Conservation (phyloP, 1,284 basidiomycete genomes). For the Mycosarcoma maydis region DNA sequence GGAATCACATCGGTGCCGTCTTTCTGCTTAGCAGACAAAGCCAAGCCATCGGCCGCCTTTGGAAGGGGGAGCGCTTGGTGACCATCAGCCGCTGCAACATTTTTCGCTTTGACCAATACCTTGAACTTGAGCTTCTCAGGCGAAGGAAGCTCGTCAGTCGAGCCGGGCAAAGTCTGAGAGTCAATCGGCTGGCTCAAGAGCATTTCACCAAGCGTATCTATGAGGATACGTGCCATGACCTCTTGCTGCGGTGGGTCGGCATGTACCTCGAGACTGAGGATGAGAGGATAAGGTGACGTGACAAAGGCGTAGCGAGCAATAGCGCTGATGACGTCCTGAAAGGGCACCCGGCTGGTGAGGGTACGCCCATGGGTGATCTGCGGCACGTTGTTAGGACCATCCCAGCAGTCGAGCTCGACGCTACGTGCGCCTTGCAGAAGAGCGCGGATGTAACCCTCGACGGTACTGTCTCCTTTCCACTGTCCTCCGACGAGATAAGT, state of each 20-base stretch:
- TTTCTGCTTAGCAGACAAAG: not conserved
- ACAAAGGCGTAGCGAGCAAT: slow-evolving; percentile 93
- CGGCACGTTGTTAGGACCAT: slow-evolving; percentile 74
- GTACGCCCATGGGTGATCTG: slow-evolving; percentile 87
- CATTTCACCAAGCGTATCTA: slow-evolving; percentile 78
- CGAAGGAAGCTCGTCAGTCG: slow-evolving; percentile 75
- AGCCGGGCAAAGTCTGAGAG: slow-evolving; percentile 67
- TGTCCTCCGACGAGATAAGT: slow-evolving; percentile 96
- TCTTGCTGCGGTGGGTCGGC: slow-evolving; percentile 85
- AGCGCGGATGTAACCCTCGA: slow-evolving; percentile 94
- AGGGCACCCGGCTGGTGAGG: slow-evolving; percentile 83
- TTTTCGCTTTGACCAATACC: slow-evolving; percentile 79
- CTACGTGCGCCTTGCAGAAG: slow-evolving; percentile 88
- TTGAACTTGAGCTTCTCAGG: slow-evolving; percentile 84
- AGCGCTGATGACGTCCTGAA: slow-evolving; percentile 85
- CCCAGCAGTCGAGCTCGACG: slow-evolving; percentile 87
- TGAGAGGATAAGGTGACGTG: slow-evolving; percentile 89
- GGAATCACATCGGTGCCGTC: slow-evolving; percentile 14
- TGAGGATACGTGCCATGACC: slow-evolving; percentile 80
- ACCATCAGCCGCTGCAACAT: slow-evolving; percentile 27
- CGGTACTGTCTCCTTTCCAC: slow-evolving; percentile 88
- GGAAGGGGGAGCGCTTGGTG: slow-evolving; percentile 12
- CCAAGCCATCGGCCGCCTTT: not conserved
- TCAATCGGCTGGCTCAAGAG: slow-evolving; percentile 68
- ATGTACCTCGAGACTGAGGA: slow-evolving; percentile 94